Percentiles rank a stretch among this genome's conserved stretches.
Conservation (phyloP, 2,329 filamentous ascomycete species). For the Botryotinia narcissicola region DNA sequence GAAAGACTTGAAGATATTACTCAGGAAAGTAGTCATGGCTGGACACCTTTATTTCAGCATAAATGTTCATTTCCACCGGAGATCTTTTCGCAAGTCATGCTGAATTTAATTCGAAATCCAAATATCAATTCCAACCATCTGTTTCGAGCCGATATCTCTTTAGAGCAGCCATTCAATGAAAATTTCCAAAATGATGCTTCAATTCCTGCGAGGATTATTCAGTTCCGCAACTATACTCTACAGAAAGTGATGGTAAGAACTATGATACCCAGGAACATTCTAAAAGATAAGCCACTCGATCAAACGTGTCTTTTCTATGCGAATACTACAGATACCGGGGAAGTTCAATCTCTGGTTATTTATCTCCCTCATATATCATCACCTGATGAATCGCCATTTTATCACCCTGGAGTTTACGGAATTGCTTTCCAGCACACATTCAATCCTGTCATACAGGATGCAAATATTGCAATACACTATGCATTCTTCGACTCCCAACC, state of each 20-base stretch:
- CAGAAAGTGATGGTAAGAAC: constrained; percentile 69
- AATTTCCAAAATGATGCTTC: constrained; percentile 36
- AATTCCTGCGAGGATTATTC: constrained; percentile 42
- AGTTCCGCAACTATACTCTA: constrained; percentile 48
- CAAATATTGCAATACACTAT: constrained; percentile 60
- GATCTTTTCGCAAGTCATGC: constrained; percentile 65
- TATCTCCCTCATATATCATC: constrained; percentile 72
- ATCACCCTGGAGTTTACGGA: constrained; percentile 74
- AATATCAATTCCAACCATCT: constrained; percentile 77
- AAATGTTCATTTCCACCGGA: constrained; percentile 61
- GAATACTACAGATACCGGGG: constrained; percentile 32
- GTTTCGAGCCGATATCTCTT: constrained; percentile 73
- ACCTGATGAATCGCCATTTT: constrained; percentile 71
- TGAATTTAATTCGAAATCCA: constrained; percentile 73
- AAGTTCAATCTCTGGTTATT: constrained; percentile 58
- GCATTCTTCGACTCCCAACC: constrained; percentile 47
- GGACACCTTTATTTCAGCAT: constrained; percentile 56
- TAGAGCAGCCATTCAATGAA: constrained; percentile 46
- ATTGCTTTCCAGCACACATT: constrained; percentile 76
- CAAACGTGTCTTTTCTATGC: constrained; percentile 79
- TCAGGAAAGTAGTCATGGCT: constrained; percentile 37
- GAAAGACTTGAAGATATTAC: constrained; percentile 41
- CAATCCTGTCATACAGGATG: constrained; percentile 44
- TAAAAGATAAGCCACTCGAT: constrained; percentile 69
- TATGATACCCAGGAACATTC: constrained; percentile 78